A percentile compares a stretch with the other conserved stretches of the same genome.
Evolutionary conservation across 805 yeast species (phyloP).

Genomic region (Myxozyma mucilagina): DNA sequence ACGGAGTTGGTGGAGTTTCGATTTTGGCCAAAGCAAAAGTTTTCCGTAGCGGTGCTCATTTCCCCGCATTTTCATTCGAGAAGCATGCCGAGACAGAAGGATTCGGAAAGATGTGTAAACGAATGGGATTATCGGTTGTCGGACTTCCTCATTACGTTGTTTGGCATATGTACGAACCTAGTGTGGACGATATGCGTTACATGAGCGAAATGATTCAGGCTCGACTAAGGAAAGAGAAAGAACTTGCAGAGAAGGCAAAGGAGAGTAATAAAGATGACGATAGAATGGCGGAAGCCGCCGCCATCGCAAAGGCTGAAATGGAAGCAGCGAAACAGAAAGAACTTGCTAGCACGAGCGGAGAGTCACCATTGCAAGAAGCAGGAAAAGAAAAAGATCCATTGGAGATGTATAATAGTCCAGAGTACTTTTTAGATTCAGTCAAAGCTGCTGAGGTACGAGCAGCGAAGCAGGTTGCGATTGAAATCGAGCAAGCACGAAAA

Average conservation of each 20-base stretch:
- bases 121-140: conserved; percentile 82
- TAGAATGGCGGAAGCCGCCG: conserved; percentile 3
- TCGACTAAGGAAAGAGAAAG: conserved; percentile 43
- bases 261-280: conserved; percentile 1
- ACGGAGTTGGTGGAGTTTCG: conserved; percentile 97
- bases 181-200: conserved; percentile 82
- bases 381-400: conserved; percentile 9
- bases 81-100: conserved; percentile 98
- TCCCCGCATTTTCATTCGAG: conserved; percentile 95
- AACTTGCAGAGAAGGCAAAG: conserved; percentile 31
- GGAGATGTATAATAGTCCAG: conserved; percentile 20
- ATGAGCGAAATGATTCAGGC: conserved; percentile 43
- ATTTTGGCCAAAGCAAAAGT: conserved; percentile 85
- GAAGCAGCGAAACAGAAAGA: not conserved
- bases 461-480: conserved; percentile 23
- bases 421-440: conserved; percentile 21
- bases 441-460: conserved; percentile 20
- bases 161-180: conserved; percentile 97
- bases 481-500: conserved; percentile 11
- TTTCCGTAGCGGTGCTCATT: conserved; percentile 84
- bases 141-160: conserved; percentile 94
- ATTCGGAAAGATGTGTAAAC: conserved; percentile 74
- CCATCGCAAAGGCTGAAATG: conserved; percentile 8
- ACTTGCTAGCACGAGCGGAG: conserved; percentile 7
- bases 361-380: conserved; percentile 20